These are phyloP conservation scores for Cyberlindnera bimundalis DNA, from an alignment of 805 yeast species.

Conservation along the genomic window DNA sequence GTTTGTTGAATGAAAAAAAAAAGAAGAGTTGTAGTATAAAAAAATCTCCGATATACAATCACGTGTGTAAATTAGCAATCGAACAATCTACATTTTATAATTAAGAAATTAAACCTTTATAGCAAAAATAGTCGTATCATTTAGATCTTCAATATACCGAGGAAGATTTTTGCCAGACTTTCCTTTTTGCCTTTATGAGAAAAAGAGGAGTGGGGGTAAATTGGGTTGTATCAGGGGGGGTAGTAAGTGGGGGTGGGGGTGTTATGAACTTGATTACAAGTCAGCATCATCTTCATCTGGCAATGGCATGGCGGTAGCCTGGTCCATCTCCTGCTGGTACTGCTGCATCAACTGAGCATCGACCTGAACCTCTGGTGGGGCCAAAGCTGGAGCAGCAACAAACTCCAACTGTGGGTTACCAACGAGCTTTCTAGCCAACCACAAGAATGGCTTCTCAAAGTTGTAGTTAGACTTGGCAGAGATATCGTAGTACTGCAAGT, in stretches of 20 bases:
- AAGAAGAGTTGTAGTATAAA: too few relatives aligned
- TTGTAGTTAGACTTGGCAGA: conserved; percentile 99
- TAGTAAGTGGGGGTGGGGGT: too few relatives aligned
- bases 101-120: too few relatives aligned
- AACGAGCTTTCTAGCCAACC: conserved; percentile 99
- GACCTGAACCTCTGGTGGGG: conserved; percentile 98
- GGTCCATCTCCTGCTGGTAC: conserved; percentile 99
- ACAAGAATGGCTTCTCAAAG: conserved; percentile 99
- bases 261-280: conserved; percentile 50
- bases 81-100: too few relatives aligned
- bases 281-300: conserved; percentile 99
- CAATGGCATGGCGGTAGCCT: conserved; percentile 98
- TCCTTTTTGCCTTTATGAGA: too few relatives aligned
- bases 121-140: neutral
- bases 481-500: conserved; percentile 98
- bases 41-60: too few relatives aligned
- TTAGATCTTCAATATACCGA: neutral
- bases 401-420: conserved; percentile 98
- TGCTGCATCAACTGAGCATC: conserved; percentile 96
- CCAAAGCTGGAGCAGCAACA: conserved; percentile 98
- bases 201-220: too few relatives aligned
- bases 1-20: too few relatives aligned
- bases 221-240: too few relatives aligned
- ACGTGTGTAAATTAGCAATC: too few relatives aligned
- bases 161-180: neutral